Evolutionary conservation across 768 basidiomycete species (phyloP), one percentile per base, ranked within the genome.

Genomic region (Lepiota subincarnata): DNA sequence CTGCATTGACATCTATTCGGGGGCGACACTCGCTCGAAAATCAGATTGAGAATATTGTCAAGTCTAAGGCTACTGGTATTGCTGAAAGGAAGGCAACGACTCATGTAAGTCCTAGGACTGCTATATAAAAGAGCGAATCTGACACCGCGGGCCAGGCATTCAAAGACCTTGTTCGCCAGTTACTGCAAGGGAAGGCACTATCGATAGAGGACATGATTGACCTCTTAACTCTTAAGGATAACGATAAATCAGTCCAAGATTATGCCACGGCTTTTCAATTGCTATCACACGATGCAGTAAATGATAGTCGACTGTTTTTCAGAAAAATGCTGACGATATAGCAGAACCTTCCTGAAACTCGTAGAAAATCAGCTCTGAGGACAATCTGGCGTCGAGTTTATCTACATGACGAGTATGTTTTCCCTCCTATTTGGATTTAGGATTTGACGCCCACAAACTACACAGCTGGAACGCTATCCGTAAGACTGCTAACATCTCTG

Each of bases 371-470:
- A 20, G 85, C 90, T 3, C 80, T 89, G 62, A 76, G 84, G 42
- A 83, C 82, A 28, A 77, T 91, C 13, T 98, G 95, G 95, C 80
- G 95, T 34, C 77, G 95, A 26, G 80, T 96, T 42, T 96, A 89
- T 64, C 77, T 88, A 48, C 86, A 91, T 47, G 93, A 98, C 65
- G 82, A 97, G 94, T 96, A 67, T 75, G 34, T 46, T 5, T 16
- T 45, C 55, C 48, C 42, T 39, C 10, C 16, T 52, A 22, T 48
- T 31, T 6, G 7, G 6, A 10, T 39, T 16, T 7, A 38, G 11
- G 1, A 13, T 36, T 36, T 12, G 16, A 22, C 22, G 44, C 8
- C 52, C 35, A 18, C n/a, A 40, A 22, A 55, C 16, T 53, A 19
- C n/a, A 41, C 42, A 95, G 92, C 65, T 98, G 94, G 93, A 70